Percentiles rank a stretch among this genome's conserved stretches.
Evolutionary conservation across 345 rosid genomes (phyloP).

Genomic region (Boechera divaricarpa): DNA sequence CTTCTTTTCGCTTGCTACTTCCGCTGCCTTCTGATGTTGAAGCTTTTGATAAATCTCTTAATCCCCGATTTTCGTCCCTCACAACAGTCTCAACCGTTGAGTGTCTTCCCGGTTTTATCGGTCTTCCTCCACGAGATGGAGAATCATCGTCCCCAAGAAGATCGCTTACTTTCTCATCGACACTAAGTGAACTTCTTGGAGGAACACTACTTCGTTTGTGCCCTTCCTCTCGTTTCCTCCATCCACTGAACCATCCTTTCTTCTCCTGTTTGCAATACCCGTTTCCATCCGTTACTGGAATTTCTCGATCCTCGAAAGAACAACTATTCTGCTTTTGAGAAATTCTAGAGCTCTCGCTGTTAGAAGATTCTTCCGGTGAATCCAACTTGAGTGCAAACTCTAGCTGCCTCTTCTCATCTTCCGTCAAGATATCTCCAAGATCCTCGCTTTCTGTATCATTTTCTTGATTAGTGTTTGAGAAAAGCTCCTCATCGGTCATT

Average conservation of each 20-base stretch:
- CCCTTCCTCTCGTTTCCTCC: constrained; percentile 89
- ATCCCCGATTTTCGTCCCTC: constrained; percentile 67
- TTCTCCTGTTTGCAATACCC: constrained; percentile 76
- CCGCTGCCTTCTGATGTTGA: constrained; percentile 57
- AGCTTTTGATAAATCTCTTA: constrained; percentile 47
- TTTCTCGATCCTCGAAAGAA: constrained; percentile 69
- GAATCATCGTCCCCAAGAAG: constrained; percentile 68
- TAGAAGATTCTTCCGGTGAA: constrained; percentile 58
- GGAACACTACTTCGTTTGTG: constrained; percentile 64
- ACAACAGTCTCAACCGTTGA: constrained; percentile 70
- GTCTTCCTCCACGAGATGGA: constrained; percentile 46
- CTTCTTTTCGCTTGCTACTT: constrained; percentile 64
- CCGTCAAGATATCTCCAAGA: constrained; percentile 80
- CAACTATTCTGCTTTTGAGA: constrained; percentile 60
- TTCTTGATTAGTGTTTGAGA: constrained; percentile 55
- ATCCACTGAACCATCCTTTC: constrained; percentile 99
- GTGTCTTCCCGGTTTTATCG: constrained; percentile 81
- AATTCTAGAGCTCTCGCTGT: constrained; percentile 52
- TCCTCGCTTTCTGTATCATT: constrained; percentile 86
- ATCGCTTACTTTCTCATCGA: constrained; percentile 89
- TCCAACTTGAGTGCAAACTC: constrained; percentile 88
- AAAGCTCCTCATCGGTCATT: constrained; percentile 88
- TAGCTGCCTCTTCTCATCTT: constrained; percentile 90
- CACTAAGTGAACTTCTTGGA: constrained; percentile 86
- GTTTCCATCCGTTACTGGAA: constrained; percentile 65